Evolutionary conservation across 768 basidiomycete species (phyloP).

Genomic region (Phlebiopsis flavidoalba): DNA sequence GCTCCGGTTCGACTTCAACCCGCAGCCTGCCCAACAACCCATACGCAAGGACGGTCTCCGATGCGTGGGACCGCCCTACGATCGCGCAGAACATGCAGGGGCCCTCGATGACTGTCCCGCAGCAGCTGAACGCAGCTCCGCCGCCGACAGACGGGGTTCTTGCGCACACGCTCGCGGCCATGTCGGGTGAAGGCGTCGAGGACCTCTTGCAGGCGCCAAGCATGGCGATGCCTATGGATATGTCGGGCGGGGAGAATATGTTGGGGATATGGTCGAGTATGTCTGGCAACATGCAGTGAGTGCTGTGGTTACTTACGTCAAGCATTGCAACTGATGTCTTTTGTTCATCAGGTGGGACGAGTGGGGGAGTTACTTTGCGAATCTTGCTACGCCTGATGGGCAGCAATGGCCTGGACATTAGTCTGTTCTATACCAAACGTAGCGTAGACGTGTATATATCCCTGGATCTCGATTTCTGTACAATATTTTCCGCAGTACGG

Average conservation of each 20-base stretch:
- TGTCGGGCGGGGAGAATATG: not conserved
- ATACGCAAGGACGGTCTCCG: not conserved
- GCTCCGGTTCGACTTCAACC: not conserved
- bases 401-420: not conserved
- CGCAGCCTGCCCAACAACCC: not conserved
- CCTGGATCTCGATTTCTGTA: too few relatives aligned
- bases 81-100: not conserved
- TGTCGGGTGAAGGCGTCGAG: not conserved
- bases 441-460: not conserved
- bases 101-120: not conserved
- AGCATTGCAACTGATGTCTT: not conserved
- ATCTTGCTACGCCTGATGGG: not conserved
- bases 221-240: not conserved
- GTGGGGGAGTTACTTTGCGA: slow-evolving; percentile 7
- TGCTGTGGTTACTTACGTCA: not conserved
- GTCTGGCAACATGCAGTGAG: slow-evolving; percentile 4
- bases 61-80: not conserved
- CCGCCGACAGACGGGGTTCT: not conserved
- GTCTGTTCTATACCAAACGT: not conserved
- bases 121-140: not conserved
- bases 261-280: slow-evolving; percentile 7
- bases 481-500: too few relatives aligned
- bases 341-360: slow-evolving; percentile 2
- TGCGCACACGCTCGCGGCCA: not conserved
- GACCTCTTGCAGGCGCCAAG: not conserved